Conservation (phyloP, 345 rosid genomes). For the Citrus inodora region DNA sequence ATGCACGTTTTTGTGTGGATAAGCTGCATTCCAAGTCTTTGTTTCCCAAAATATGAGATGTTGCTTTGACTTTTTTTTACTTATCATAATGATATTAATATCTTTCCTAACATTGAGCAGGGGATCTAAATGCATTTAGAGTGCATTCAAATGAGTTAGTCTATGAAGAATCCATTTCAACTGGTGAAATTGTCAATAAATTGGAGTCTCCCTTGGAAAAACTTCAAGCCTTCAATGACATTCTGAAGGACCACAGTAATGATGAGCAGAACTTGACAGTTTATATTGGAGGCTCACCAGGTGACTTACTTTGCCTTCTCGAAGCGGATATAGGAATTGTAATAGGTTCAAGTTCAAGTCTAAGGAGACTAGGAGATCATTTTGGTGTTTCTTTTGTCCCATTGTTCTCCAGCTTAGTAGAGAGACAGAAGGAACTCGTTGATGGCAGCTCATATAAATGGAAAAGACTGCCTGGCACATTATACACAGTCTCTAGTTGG, state of each 20-base stretch:
- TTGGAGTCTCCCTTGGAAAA: slow-evolving; percentile 52
- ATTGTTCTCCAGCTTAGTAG: slow-evolving; percentile 43
- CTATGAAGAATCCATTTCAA: slow-evolving; percentile 41
- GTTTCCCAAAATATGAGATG: neutral
- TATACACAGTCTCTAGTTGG: slow-evolving; percentile 42
- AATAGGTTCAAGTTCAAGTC: slow-evolving; percentile 50
- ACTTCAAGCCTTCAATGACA: slow-evolving; percentile 30
- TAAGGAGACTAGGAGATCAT: slow-evolving; percentile 40
- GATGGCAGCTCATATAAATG: slow-evolving; percentile 23
- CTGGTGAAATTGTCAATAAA: slow-evolving; percentile 43
- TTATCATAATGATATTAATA: too few relatives aligned
- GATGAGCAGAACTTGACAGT: slow-evolving; percentile 37
- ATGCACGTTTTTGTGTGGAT: neutral
- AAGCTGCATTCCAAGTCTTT: neutral
- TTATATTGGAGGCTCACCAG: slow-evolving; percentile 47
- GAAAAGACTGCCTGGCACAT: slow-evolving; percentile 28
- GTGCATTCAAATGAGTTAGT: slow-evolving; percentile 48
- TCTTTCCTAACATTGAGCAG: slow-evolving; percentile 17
- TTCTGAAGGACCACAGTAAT: slow-evolving; percentile 24
- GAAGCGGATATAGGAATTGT: slow-evolving; percentile 54
- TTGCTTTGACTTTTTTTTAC: neutral
- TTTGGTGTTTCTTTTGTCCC: slow-evolving; percentile 53
- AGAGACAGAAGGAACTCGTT: slow-evolving; percentile 24
- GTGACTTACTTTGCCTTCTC: slow-evolving; percentile 54
- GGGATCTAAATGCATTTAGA: slow-evolving; percentile 32